Percentiles rank a stretch among this genome's conserved stretches.
phyloP scores from a whole-genome alignment of 2,329 filamentous ascomycete genomes.

The Diplodia mutila region DNA sequence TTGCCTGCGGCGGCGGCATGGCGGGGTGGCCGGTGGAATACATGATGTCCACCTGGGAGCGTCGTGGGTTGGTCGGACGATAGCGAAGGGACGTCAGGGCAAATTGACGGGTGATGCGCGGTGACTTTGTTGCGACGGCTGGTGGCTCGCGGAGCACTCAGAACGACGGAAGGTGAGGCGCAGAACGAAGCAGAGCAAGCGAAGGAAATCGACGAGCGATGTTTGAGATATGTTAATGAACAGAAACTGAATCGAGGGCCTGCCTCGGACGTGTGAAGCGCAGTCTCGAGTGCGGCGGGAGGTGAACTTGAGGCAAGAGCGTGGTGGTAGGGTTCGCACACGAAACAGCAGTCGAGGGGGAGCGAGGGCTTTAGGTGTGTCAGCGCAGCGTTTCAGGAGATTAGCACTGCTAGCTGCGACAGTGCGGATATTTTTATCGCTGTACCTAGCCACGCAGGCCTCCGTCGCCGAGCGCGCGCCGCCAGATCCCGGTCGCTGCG shows the following conservation, averaged over 20 bases:
- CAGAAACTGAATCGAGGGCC: constrained; percentile 27
- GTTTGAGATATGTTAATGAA: constrained; percentile 26
- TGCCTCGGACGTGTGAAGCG: constrained; percentile 22
- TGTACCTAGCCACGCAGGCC: constrained; percentile 24
- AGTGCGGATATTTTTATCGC: constrained; percentile 23
- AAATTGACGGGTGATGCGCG: constrained; percentile 25
- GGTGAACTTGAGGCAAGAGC: constrained; percentile 19
- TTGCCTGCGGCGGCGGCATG: constrained; percentile 81
- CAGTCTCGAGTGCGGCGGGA: constrained; percentile 21
- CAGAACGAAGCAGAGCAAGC: constrained; percentile 24
- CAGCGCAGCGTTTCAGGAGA: constrained; percentile 27
- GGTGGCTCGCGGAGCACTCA: constrained; percentile 24
- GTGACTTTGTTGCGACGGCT: constrained; percentile 21
- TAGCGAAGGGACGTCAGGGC: constrained; percentile 14
- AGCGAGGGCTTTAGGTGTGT: constrained; percentile 27
- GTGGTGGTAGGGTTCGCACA: constrained; percentile 22
- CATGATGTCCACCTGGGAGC: constrained; percentile 42
- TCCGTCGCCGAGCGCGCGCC: constrained; percentile 22
- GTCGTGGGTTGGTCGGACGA: constrained; percentile 6
- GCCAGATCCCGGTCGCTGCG: constrained; percentile 22
- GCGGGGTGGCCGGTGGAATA: constrained; percentile 61
- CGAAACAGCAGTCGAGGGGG: constrained; percentile 27
- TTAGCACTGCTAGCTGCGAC: constrained; percentile 24
- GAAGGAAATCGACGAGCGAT: constrained; percentile 23
- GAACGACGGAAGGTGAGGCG: constrained; percentile 15